phyloP scores from a whole-genome alignment of 2,329 filamentous ascomycete species.

The Epichloe typhina region DNA sequence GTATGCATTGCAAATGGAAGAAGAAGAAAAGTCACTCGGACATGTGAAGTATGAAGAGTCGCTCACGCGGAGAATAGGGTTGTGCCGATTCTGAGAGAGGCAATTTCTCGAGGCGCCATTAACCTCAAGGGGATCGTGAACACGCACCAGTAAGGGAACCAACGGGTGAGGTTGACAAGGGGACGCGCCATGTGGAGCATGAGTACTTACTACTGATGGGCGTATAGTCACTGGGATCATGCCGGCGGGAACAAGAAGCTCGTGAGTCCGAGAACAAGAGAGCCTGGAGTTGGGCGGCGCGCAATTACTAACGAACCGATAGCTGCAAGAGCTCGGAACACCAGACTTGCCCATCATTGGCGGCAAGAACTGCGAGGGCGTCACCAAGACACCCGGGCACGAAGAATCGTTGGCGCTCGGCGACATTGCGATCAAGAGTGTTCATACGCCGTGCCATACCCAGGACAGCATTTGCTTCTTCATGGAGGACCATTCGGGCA shows the following conservation, averaged over 20 bases:
- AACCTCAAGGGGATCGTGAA: slow-evolving; percentile 86
- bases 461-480: slow-evolving; percentile 97
- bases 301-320: too few relatives aligned
- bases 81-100: slow-evolving; percentile 54
- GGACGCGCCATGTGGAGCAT: background rate
- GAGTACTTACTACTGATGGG: slow-evolving; percentile 1
- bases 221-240: slow-evolving; percentile 74
- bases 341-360: slow-evolving; percentile 66
- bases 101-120: slow-evolving; percentile 56
- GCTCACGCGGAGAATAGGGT: slow-evolving; percentile 30
- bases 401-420: slow-evolving; percentile 73
- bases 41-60: background rate
- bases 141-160: slow-evolving; percentile 78
- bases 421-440: slow-evolving; percentile 64
- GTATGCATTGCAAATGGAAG: slow-evolving; percentile 30
- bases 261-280: slow-evolving; percentile 17
- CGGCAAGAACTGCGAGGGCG: slow-evolving; percentile 71
- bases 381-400: slow-evolving; percentile 64
- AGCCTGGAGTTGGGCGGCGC: too few relatives aligned
- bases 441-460: slow-evolving; percentile 97
- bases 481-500: slow-evolving; percentile 63
- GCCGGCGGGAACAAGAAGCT: slow-evolving; percentile 81
- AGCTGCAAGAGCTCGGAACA: slow-evolving; percentile 34
- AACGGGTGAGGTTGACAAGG: background rate
- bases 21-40: background rate